These are phyloP conservation scores for Pelargonium fulgidum DNA, from an alignment of 441 rosid species.

Conservation along the genomic window DNA sequence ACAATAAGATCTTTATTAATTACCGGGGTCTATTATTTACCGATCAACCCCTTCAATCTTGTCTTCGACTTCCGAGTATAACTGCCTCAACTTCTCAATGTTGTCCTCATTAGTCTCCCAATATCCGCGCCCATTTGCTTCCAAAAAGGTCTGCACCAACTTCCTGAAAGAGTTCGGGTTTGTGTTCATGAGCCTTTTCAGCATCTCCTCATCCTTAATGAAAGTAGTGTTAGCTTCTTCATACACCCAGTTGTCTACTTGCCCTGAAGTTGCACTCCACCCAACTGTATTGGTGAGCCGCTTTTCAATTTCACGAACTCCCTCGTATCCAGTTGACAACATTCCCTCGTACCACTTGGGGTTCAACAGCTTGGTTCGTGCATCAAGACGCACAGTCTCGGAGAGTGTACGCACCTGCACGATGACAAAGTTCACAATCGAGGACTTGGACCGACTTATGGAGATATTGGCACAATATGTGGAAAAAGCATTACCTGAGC, in stretches of 20 bases:
- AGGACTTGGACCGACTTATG: too few species aligned
- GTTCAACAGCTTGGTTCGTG: conserved; percentile 86
- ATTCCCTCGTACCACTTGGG: conserved; percentile 99
- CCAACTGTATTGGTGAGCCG: conserved; percentile 90
- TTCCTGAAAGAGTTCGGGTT: conserved; percentile 94
- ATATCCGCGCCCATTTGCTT: conserved; percentile 94
- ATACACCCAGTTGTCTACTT: conserved; percentile 97
- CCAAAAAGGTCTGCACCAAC: conserved; percentile 90
- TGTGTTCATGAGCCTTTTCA: conserved; percentile 70
- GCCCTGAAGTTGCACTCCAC: conserved; percentile 99
- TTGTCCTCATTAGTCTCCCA: conserved; percentile 87
- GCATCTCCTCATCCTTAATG: conserved; percentile 89
- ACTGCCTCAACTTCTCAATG: conserved; percentile 75
- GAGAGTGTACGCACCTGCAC: conserved; percentile 75
- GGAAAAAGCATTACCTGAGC: conserved; percentile 55
- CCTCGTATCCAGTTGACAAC: conserved; percentile 94
- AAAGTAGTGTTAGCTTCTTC: conserved; percentile 95
- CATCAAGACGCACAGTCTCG: conserved; percentile 87
- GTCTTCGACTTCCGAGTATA: conserved; percentile 92
- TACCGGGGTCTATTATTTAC: conserved; percentile 25
- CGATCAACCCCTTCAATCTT: conserved; percentile 94
- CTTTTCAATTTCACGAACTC: conserved; percentile 96
- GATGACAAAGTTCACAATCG: too few species aligned
- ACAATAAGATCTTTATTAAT: background rate
- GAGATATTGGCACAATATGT: background rate